Evolutionary conservation across 2,329 filamentous ascomycete species (phyloP).

Genomic region (Fusarium concolor): DNA sequence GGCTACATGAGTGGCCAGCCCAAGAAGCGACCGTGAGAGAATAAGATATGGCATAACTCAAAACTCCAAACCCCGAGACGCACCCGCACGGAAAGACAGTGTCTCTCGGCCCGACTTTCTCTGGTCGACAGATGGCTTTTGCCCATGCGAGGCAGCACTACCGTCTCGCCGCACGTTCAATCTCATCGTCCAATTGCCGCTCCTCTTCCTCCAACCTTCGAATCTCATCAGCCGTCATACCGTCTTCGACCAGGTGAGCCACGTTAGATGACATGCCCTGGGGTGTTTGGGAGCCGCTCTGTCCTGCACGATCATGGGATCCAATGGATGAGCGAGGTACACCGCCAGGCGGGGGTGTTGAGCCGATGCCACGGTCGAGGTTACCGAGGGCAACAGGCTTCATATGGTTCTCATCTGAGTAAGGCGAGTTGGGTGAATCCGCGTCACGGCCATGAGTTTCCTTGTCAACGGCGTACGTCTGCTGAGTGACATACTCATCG

Average conservation of each 20-base stretch:
- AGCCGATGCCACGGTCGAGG: constrained; percentile 15
- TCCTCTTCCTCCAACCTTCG: constrained; percentile 68
- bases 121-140: constrained; percentile 12
- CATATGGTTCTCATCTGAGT: constrained; percentile 55
- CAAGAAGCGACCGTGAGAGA: constrained; percentile 20
- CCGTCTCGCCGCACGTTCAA: constrained; percentile 58
- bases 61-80: constrained; percentile 44
- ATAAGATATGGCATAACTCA: constrained; percentile 26
- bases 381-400: constrained; percentile 44
- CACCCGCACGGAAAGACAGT: constrained; percentile 25
- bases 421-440: constrained; percentile 57
- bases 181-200: constrained; percentile 66
- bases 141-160: constrained; percentile 30
- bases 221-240: constrained; percentile 69
- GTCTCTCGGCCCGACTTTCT: constrained; percentile 2
- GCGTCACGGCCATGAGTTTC: constrained; percentile 53
- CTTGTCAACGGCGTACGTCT: constrained; percentile 61
- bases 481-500: constrained; percentile 42
- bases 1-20: constrained; percentile 19
- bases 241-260: constrained; percentile 68
- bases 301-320: constrained; percentile 30
- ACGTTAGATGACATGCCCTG: constrained; percentile 54
- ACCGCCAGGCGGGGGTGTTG: constrained; percentile 20
- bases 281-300: constrained; percentile 42
- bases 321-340: constrained; percentile 33